Conservation (phyloP, 225 moss, liverwort and hornwort species). For the Pseudoscleropodium purum region DNA sequence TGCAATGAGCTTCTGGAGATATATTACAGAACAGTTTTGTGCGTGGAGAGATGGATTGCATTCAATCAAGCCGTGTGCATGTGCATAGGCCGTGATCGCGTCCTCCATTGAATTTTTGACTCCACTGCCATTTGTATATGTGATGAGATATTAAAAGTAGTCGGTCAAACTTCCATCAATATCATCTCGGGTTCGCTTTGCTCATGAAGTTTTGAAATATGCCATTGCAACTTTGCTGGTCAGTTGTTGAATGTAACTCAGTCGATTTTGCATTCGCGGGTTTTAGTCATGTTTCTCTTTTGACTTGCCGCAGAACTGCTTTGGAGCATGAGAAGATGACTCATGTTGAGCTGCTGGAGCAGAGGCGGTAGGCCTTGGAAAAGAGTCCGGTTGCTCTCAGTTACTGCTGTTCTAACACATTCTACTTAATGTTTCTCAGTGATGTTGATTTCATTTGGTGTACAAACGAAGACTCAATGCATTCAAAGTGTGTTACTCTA, state of each 20-base stretch:
- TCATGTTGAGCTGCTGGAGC: not conserved
- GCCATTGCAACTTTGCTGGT: not conserved
- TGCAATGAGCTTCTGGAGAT: slow-evolving; percentile 25
- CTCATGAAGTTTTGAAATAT: not conserved
- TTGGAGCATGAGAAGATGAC: not conserved
- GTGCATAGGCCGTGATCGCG: not conserved
- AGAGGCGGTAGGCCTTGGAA: not conserved
- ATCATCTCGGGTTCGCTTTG: not conserved
- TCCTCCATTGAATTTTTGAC: too few relatives aligned
- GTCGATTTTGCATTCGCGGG: not conserved
- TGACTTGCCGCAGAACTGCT: not conserved
- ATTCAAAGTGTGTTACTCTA: not conserved
- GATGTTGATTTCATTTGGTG: not conserved
- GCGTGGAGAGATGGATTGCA: not conserved
- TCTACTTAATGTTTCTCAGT: not conserved
- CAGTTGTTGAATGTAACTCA: not conserved
- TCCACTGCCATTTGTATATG: not conserved
- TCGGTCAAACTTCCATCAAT: not conserved
- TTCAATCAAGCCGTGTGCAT: not conserved
- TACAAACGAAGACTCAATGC: not conserved
- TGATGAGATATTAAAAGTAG: not conserved
- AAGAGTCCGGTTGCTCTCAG: not conserved
- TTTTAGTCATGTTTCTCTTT: not conserved
- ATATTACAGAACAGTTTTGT: not conserved
- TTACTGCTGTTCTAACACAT: not conserved